Conservation (phyloP, 2,329 filamentous ascomycete species). For the Cadophora luteo-olivacea region DNA sequence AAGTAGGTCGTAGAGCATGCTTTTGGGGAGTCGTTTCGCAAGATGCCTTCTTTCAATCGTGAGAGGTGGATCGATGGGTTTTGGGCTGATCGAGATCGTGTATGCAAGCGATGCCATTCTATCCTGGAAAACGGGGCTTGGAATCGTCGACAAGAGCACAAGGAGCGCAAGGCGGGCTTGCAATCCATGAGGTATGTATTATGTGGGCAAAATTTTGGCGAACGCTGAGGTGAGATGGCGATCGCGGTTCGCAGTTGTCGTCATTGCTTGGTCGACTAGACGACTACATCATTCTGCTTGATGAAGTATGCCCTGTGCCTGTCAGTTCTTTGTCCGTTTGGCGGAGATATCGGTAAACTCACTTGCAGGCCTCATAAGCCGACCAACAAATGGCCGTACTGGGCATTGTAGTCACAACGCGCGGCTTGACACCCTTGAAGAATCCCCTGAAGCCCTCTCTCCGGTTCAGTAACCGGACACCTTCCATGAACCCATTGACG, state of each 20-base stretch:
- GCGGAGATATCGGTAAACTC: slow-evolving; percentile 43
- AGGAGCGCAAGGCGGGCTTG: slow-evolving; percentile 4
- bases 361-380: slow-evolving; percentile 74
- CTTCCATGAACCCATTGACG: slow-evolving; percentile 43
- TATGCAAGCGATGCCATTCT: not conserved
- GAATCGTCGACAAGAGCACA: not conserved
- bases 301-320: slow-evolving; percentile 64
- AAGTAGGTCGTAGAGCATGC: not conserved
- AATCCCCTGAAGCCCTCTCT: slow-evolving; percentile 88
- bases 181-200: slow-evolving; percentile 9
- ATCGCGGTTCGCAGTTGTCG: not conserved
- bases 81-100: not conserved
- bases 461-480: slow-evolving; percentile 53
- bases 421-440: slow-evolving; percentile 89
- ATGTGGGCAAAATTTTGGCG: slow-evolving; percentile 5
- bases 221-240: slow-evolving; percentile 10
- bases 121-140: slow-evolving; percentile 20
- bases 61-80: not conserved
- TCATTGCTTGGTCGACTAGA: slow-evolving; percentile 30
- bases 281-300: slow-evolving; percentile 53
- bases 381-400: slow-evolving; percentile 99
- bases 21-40: slow-evolving; percentile 6
- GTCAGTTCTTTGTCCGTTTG: slow-evolving; percentile 22
- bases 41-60: slow-evolving; percentile 7
- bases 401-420: slow-evolving; percentile 95